Evolutionary conservation across 495 filamentous ascomycete genomes (phyloP).

Genomic region (Xylaria acuta): DNA sequence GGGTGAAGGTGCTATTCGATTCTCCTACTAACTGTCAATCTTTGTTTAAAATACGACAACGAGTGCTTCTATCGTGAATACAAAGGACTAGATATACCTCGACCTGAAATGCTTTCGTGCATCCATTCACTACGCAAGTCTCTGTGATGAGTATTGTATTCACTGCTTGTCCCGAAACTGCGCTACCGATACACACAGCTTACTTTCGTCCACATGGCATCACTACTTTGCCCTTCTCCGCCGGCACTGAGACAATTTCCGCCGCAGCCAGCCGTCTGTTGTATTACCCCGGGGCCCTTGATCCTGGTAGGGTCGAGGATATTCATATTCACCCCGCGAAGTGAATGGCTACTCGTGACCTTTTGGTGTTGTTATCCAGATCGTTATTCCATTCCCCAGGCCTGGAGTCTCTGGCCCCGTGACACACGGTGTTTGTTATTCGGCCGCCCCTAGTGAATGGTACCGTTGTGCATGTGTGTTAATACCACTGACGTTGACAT

Average conservation of each 20-base stretch:
- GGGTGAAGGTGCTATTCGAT: too few species aligned
- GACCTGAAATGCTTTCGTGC: neutral
- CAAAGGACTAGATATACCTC: neutral
- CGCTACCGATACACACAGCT: constrained; percentile 8
- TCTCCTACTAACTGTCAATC: too few species aligned
- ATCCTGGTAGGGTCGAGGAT: neutral
- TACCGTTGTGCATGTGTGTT: neutral
- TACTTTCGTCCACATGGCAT: constrained; percentile 21
- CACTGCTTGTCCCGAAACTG: neutral
- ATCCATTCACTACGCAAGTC: neutral
- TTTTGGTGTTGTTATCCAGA: neutral
- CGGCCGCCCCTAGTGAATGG: neutral
- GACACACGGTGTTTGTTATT: constrained; percentile 21
- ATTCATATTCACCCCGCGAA: neutral
- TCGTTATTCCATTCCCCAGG: neutral
- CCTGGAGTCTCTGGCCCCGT: neutral
- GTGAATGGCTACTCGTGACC: neutral
- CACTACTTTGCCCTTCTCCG: neutral
- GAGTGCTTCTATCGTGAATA: neutral
- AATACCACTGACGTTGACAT: neutral
- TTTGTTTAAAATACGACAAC: neutral
- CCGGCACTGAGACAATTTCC: neutral
- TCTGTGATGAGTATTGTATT: neutral
- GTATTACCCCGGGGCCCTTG: neutral
- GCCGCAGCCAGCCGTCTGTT: constrained; percentile 23